Percentiles rank a stretch among this genome's conserved stretches.
Conservation (phyloP, 495 filamentous ascomycete species). For the Tuber indicum region DNA sequence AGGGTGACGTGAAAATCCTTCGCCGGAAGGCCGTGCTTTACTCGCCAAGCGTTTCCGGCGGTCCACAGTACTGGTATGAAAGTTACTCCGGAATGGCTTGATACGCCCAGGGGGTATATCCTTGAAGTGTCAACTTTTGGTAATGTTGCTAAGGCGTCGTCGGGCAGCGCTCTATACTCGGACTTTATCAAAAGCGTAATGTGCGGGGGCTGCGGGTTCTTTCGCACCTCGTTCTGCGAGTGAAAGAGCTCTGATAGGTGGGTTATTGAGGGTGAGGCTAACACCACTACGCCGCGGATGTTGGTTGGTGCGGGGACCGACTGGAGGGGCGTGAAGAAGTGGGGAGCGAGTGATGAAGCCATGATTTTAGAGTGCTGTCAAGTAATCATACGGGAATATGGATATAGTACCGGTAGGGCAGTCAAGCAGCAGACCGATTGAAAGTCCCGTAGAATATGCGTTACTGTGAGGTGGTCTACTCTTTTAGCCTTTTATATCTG, state of each 20-base stretch:
- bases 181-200: slow-evolving; percentile 13
- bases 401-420: background rate
- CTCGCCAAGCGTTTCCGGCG: slow-evolving; percentile 17
- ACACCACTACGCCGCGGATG: background rate
- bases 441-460: background rate
- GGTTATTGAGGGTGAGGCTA: slow-evolving; percentile 7
- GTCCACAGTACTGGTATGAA: slow-evolving; percentile 20
- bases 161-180: background rate
- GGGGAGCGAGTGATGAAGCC: background rate
- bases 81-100: background rate
- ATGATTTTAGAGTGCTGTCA: background rate
- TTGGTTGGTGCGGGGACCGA: background rate
- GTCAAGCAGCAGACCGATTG: background rate
- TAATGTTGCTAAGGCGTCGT: background rate
- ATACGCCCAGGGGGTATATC: slow-evolving; percentile 9
- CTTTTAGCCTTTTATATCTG: background rate
- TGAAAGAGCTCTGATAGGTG: slow-evolving; percentile 4
- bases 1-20: slow-evolving; percentile 15
- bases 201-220: slow-evolving; percentile 7
- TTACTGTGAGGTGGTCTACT: background rate
- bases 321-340: slow-evolving; percentile 11
- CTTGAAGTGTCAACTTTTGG: slow-evolving; percentile 6
- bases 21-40: slow-evolving; percentile 8
- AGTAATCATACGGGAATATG: background rate
- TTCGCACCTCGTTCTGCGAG: background rate